Evolutionary conservation across 306 rosid species (phyloP), one percentile per base, ranked within the genome.

Genomic region (Inga oerstediana): DNA sequence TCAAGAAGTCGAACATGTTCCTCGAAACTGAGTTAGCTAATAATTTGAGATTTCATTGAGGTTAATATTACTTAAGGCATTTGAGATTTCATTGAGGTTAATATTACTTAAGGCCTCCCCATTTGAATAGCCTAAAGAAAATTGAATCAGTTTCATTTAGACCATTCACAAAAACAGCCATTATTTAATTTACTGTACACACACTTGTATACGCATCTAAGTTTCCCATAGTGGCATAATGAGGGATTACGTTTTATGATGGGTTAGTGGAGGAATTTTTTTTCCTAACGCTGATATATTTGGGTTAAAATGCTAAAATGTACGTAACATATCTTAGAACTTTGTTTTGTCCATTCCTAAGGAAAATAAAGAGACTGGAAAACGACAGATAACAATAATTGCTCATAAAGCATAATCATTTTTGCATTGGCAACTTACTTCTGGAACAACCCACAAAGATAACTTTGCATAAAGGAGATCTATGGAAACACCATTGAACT

Each of bases 391-490:
- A 69, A 71, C 72, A 65, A 83, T 11, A 71, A 37, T 58, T 35
- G 59, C 12, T 59, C 72, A 66, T 39, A 74, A 71, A 84, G 22
- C 27, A 67, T 27, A 68, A 43, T 10, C 52, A 37, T 51, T 81
- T 76, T 49, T 24, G 30, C 58, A 54, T 46, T 30, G 54, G 61
- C 58, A 22, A 89, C 94, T 93, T 91, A 91, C 99, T 80, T 96
- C 99, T 78, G 99, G 98, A 88, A 96, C 88, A 85, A 94, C 94
- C 97, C 93, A 92, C 88, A 92, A 88, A 54, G 97, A 84, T 65
- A 96, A 84, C 88, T 90, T 91, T 58, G 98, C 99, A 92, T 96
- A 96, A 17, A 96, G 94, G 85, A 94, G 97, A 88, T 96, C 99
- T 78, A 96, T 90, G 52, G 99, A 94, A 81, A 96, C 86, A 24